These are phyloP conservation scores for Colletotrichum lindemuthianum DNA, from an alignment of 2,329 filamentous ascomycete genomes.

Conservation along the genomic window DNA sequence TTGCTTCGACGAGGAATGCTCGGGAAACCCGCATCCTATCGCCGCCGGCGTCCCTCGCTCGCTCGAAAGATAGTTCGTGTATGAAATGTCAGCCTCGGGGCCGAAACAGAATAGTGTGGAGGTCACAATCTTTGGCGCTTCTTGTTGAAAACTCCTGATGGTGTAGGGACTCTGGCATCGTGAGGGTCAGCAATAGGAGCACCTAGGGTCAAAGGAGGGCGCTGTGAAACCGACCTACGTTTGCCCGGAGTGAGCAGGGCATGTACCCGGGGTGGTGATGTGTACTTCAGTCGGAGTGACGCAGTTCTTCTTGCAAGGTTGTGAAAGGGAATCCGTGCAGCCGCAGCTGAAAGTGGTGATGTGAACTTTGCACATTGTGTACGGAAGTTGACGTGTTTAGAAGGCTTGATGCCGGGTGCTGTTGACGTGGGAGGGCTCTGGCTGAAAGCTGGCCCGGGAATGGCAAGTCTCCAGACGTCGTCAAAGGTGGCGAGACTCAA, in stretches of 20 bases:
- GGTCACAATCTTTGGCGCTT: no score
- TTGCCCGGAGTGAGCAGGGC: no score
- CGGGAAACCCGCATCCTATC: neutral
- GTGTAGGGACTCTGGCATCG: no score
- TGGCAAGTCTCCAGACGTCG: no score
- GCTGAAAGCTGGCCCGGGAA: neutral
- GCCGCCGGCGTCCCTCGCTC: constrained; percentile 1
- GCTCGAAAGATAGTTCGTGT: neutral
- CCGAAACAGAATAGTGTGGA: no score
- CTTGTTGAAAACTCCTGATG: no score
- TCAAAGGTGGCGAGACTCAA: no score
- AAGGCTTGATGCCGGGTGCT: neutral
- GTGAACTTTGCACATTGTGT: neutral
- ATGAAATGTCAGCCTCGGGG: no score
- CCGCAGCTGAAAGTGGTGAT: neutral
- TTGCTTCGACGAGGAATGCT: neutral
- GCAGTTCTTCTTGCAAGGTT: neutral
- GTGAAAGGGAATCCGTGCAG: neutral
- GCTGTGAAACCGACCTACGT: no score
- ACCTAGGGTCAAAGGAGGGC: no score
- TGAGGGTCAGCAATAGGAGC: no score
- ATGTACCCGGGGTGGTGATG: neutral
- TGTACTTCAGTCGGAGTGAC: neutral
- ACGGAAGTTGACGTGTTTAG: neutral
- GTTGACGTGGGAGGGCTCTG: neutral